Base-by-base conservation (phyloP, 768 basidiomycete genomes). In the Dacryopinax spathularia region DNA sequence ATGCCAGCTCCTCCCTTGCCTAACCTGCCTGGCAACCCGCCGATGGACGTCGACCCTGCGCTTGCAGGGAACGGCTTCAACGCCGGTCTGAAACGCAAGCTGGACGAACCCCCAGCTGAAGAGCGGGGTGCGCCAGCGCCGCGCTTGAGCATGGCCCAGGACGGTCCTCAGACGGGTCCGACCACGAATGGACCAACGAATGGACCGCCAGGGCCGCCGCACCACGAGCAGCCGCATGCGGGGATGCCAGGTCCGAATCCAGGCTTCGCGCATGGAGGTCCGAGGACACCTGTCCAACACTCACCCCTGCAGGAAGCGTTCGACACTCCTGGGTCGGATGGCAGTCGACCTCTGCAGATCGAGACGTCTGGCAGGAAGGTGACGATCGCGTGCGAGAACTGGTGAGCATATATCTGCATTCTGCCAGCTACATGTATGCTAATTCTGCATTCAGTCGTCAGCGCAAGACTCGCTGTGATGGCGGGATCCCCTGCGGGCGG, bases 361-460 rank as follows among this genome's bases (percentile, higher is more conserved):
- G 48, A 56, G 48, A 56, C 13, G 10, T 56, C 48, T 22, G 48
- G 48, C 48, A 56, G 48, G 48, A 56, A 56, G 29, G 48, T 56
- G 3, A 56, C 48, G 48, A 56, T 56, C 29, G 48, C 48, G 22
- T 56, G 48, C 48, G 48, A 56, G 48, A 56, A 56, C 48, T 56
- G 48, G 48, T 56, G 48, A 56, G 48, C 48, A 56, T 56, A 56
- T 56, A 29, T 56, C 20, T 18, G 15, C 9, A 15, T 6, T 5
- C 6, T 5, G 20, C 18, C 3, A 27, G 13, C 48, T 56, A 29
- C 10, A 10, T 29, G 25, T 18, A 56, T 56, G 10, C 48, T 56
- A 56, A 56, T 9, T 5, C 5, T 27, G 10, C 20, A 3, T 6
- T 20, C 48, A 56, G 48, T 56, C 48, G 48, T 29, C 25, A 22